Evolutionary conservation across 2,329 filamentous ascomycete genomes (phyloP), one percentile per base, ranked within the genome.

Genomic region (Septoria petroselini): DNA sequence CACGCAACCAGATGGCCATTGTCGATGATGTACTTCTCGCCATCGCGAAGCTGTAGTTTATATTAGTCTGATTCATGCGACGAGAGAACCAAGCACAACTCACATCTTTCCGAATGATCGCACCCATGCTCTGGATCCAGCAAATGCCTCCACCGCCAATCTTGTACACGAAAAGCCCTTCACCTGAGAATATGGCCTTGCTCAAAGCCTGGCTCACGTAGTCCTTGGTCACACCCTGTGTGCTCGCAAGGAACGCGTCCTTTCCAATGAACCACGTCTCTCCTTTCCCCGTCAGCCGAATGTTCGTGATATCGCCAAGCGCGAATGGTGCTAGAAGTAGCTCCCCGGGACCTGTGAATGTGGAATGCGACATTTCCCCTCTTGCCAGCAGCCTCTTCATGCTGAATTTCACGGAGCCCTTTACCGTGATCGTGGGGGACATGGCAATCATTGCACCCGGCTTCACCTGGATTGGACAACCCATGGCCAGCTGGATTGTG

Each of bases 361-460:
- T 85, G 1, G 89, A 94, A 51, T 82, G 81, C 1, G 81, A 70
- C 75, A 97, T 81, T 41, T 95, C 88, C 44, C 86, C 86, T 42
- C 90, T 86, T 0, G 84, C 80, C 39, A 97, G 74, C n/a, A 95
- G 75, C 72, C 96, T 97, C 73, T 95, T 96, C 72, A 94, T 76
- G 51, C 82, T 86, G 70, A 98, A 95, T 56, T 91, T 93, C 58
- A 94, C 70, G 34, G 77, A 77, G 48, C 93, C 93, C 70, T 86
- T 87, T 39, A 97, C 80, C 0, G 86, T 91, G 46, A 98, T 79
- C 7, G 86, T 86, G 2, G 88, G 85, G 2, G 88, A 90, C 93
- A 97, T 98, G 65, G 88, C 88, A 62, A 98, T 88, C 90, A 98
- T 93, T 48, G 83, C 80, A 11, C 91, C 88, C 14, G 93, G 90